Evolutionary conservation across 2,329 filamentous ascomycete species (phyloP), one percentile per base, ranked within the genome.

Genomic region (Colletotrichum lupini): DNA sequence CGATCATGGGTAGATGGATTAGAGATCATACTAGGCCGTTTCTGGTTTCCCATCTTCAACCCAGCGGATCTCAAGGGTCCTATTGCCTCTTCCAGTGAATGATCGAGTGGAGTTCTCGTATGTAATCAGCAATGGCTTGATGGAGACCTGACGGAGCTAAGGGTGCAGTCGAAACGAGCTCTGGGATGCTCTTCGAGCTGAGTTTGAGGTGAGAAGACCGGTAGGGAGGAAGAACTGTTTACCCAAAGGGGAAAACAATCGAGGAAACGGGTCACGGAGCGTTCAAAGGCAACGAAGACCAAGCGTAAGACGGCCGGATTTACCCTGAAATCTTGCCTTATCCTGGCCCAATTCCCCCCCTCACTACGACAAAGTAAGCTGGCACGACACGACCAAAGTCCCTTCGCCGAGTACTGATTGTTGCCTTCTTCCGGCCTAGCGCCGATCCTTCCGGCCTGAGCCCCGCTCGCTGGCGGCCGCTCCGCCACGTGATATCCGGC

Each of bases 361-460:
- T 63, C 11, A 32, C 46, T 22, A 16, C 26, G 19, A 16, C 2
- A n/a, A 9, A 12, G 9, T 64, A 28, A 52, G n/a, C 19, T 4
- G n/a, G 24, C 46, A 35, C 19, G 30, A n/a, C 46, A n/a, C 46
- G 4, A 49, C 42, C 42, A 49, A 49, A 32, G 9, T 5, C 8
- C 42, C 11, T 26, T 14, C 22, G 32, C 49, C 55, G n/a, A 68
- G 32, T 4, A 24, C 35, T 5, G 70, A 73, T 66, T 73, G 60
- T 64, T 73, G 19, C 60, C 70, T 55, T 70, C 67, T 70, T 73
- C 28, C 24, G 55, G 67, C 22, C 60, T 66, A 73, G 71, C 46
- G 64, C 49, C 22, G 16, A 53, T n/a, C 24, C 6, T 42, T 32
- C 37, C 32, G 9, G 4, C 2, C 19, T 24, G 3, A 14, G 22